Base-by-base conservation (phyloP, 2,329 filamentous ascomycete genomes). In the Colletotrichum somersetense region DNA sequence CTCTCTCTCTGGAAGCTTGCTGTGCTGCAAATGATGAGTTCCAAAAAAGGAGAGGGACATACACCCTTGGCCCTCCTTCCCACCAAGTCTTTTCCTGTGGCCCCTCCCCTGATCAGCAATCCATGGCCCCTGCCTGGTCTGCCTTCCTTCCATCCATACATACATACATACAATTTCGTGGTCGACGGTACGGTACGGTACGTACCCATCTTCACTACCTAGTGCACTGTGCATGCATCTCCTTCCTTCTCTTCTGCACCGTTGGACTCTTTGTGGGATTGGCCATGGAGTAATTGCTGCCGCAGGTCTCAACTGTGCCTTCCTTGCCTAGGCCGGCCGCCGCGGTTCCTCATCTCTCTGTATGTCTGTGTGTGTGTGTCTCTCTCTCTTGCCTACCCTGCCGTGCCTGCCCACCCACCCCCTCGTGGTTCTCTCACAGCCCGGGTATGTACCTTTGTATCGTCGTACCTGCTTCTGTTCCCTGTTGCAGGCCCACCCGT, bases 41-140 rank as follows among this genome's bases (percentile, higher is more conserved):
- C 62, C 1, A 33, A 33, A 35, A 5, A n/a, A 14, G 26, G 20
- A 61, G 23, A 33, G 62, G 50, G 62, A n/a, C 44, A 42, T 50
- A n/a, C 44, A 42, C 55, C 62, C 62, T 55, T 66, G 35, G 38
- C 62, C 67, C 16, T 44, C 65, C 52, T 72, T 62, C 58, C 30
- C 30, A 46, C 57, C 48, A 40, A 33, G 35, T 23, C 46, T 33
- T 53, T n/a, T 26, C 4, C 35, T 18, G 35, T 23, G 35, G 55
- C 20, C 2, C 10, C 2, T 8, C 20, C 33, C 50, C 61, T 57
- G n/a, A 23, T 33, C 35, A 50, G 46, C 46, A 33, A 62, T 40
- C 59, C 46, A 62, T 62, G 58, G 12, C 30, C 59, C 26, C 26
- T 26, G 10, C 46, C 44, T 35, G 59, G 20, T 30, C 44, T 52